Evolutionary conservation across 1,139 yeast species (phyloP).

Genomic region (Maudiozyma humilis): DNA sequence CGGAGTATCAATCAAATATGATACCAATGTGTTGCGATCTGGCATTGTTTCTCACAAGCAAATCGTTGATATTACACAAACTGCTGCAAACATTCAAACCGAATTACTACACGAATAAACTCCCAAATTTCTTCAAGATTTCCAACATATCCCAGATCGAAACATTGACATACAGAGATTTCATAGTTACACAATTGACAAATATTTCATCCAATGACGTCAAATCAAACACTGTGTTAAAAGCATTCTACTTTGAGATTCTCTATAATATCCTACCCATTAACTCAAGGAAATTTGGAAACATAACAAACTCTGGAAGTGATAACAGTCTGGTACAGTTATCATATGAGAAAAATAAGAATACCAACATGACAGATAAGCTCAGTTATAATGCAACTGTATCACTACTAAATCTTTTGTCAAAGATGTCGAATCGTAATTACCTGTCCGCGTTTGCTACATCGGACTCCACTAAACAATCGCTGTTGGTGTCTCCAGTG

Average conservation of each 20-base stretch:
- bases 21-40: constrained; percentile 56
- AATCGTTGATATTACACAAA: constrained; percentile 35
- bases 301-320: constrained; percentile 9
- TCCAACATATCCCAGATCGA: constrained; percentile 21
- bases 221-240: constrained; percentile 32
- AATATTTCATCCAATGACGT: constrained; percentile 34
- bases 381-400: constrained; percentile 55
- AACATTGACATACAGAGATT: constrained; percentile 50
- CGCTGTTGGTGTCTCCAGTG: constrained; percentile 3
- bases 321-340: constrained; percentile 9
- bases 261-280: constrained; percentile 54
- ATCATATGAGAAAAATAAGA: constrained; percentile 5
- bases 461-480: constrained; percentile 6
- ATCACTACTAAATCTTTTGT: constrained; percentile 47
- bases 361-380: constrained; percentile 28
- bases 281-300: constrained; percentile 24
- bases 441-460: constrained; percentile 21
- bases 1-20: constrained; percentile 38
- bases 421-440: constrained; percentile 23
- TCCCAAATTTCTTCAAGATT: constrained; percentile 44
- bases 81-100: constrained; percentile 39
- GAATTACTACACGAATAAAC: constrained; percentile 35
- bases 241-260: constrained; percentile 46
- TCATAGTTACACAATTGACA: constrained; percentile 47
- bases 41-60: constrained; percentile 53